Base-by-base conservation (phyloP, 345 rosid genomes). In the Pistacia integerrima region DNA sequence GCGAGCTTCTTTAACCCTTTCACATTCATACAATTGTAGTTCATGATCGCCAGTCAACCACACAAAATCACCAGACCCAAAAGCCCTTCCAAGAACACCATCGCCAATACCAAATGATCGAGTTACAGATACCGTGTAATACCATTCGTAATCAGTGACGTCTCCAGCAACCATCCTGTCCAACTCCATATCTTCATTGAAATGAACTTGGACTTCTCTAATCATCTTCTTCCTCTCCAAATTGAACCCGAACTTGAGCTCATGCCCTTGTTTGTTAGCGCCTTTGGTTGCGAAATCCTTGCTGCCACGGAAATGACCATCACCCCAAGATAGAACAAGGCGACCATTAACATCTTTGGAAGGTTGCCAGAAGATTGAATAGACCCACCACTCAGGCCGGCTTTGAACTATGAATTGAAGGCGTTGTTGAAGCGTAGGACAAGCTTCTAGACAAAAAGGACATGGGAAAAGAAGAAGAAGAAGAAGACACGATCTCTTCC, bases 331-430 rank as follows among this genome's bases (percentile, higher is more conserved):
- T 9, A 88, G 76, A 48, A 81, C 67, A 36, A 75, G 56, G 51
- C 72, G 67, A 49, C 86, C 88, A 3, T 73, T 59, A 38, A 74
- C 75, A 64, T 84, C 88, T 54, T 76, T 76, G 18, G 82, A 72
- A 5, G 88, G 76, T 76, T 74, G 89, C 92, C 94, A 90, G 80
- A 88, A 87, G 54, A 90, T 88, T 57, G 94, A 78, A 69, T 90
- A 90, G 13, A 81, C 78, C 94, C 94, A 90, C 85, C 85, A 76
- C 69, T 83, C 86, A 0, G 89, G 87, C 14, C 79, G 80, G 76
- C 60, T 82, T 70, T 84, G 86, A 69, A 87, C 70, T 63, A 90
- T 56, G 81, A 76, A 64, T 41, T 81, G 86, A 48, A 90, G 90
- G 35, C 85, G 82, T n/a, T 87, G 88, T 69, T 88, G 88, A 72